Percentiles rank a stretch among this genome's conserved stretches.
These are phyloP conservation scores for Phialocephala subalpina DNA, from an alignment of 2,329 filamentous ascomycete genomes.

Conservation along the genomic window DNA sequence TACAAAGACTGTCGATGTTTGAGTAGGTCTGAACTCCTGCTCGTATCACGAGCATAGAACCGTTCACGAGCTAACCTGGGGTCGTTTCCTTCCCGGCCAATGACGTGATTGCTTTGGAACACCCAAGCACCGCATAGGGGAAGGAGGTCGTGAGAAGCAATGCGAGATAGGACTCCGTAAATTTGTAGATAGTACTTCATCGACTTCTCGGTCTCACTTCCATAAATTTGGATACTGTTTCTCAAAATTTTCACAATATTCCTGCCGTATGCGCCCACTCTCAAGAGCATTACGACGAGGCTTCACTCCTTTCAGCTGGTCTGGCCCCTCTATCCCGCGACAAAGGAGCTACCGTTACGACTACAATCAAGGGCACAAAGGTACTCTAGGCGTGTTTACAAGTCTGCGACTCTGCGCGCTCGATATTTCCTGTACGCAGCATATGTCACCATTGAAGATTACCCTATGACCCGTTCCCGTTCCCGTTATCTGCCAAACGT, in stretches of 20 bases:
- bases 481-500: background rate
- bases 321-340: background rate
- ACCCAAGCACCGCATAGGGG: background rate
- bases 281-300: background rate
- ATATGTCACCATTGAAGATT: background rate
- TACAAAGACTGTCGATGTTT: background rate
- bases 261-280: background rate
- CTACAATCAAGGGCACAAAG: background rate
- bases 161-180: background rate
- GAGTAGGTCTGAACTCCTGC: background rate
- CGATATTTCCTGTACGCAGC: background rate
- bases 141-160: background rate
- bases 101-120: slow-evolving; percentile 2
- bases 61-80: background rate
- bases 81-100: background rate
- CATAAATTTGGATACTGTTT: background rate
- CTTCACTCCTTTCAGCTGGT: slow-evolving; percentile 1
- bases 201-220: background rate
- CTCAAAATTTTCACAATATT: background rate
- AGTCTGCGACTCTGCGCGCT: background rate
- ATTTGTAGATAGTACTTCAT: background rate
- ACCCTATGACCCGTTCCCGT: background rate
- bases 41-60: no score
- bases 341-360: background rate
- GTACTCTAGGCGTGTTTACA: background rate